phyloP scores from a whole-genome alignment of 495 filamentous ascomycete species.

The Paragyromitra xinjiangensis region DNA sequence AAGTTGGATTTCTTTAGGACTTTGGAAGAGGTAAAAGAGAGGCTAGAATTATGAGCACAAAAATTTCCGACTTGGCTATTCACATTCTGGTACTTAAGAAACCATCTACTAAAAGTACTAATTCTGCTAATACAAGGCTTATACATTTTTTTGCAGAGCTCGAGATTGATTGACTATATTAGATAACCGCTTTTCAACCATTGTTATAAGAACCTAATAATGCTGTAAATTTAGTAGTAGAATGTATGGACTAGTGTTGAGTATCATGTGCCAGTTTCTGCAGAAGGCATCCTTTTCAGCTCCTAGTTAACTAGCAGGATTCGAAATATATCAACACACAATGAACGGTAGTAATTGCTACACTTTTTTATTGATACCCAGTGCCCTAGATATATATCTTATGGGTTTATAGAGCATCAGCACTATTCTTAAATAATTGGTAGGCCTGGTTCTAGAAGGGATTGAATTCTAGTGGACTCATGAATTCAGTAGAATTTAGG shows the following conservation, averaged over 20 bases:
- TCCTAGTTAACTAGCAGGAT: neutral
- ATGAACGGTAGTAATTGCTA: no score
- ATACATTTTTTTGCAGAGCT: neutral
- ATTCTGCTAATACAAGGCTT: neutral
- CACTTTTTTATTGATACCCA: no score
- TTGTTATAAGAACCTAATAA: neutral
- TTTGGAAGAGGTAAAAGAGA: no score
- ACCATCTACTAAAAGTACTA: neutral
- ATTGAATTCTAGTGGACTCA: neutral
- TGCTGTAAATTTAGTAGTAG: neutral
- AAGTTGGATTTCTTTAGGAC: neutral
- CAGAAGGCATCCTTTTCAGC: neutral
- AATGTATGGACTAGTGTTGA: neutral
- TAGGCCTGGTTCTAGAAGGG: neutral
- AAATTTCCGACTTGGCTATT: no score
- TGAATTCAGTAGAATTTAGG: neutral
- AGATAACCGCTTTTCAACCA: neutral
- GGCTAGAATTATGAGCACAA: no score
- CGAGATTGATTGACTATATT: neutral
- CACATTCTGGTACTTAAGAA: no score
- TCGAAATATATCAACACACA: neutral
- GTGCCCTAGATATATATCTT: neutral
- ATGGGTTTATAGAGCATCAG: neutral
- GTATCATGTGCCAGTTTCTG: neutral
- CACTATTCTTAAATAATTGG: neutral